Evolutionary conservation across 2,329 filamentous ascomycete genomes (phyloP), one percentile per base, ranked within the genome.

Genomic region (Penicillium sp.): DNA sequence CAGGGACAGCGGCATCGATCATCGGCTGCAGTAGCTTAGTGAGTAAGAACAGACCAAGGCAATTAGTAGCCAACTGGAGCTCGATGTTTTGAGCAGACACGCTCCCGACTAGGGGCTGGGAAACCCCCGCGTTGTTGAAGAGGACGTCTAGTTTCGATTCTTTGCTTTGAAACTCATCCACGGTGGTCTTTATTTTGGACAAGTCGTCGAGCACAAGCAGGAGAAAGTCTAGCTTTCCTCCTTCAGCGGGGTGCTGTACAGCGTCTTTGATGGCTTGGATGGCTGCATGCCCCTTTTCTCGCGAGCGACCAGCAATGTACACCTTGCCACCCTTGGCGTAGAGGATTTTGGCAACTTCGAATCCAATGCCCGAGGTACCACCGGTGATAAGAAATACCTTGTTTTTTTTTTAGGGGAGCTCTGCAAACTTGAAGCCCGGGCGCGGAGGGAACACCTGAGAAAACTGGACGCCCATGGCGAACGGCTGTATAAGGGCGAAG

Each of bases 251-350:
- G n/a, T n/a, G n/a, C n/a, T n/a, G n/a, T n/a, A n/a, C 30, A 52
- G 8, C 18, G 21, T 8, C 16, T 68, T 47, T 1, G 71, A 84
- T 78, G 3, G 66, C 60, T 8, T 69, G 64, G 43, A 6, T 40
- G 40, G 79, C 79, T 0, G 65, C 59, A 2, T 67, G 64, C 8
- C 72, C 79, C 58, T 79, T 80, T 16, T 72, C 65, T 35, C 71
- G 62, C 5, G 68, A 77, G 26, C 82, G 79, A 2, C 76, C 76
- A 4, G 80, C 80, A 26, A 83, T 65, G 65, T 83, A 85, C 20
- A 85, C 77, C 1, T 72, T 82, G 33, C 74, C 81, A 55, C 82
- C 80, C 30, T 74, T 75, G 9, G 70, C 66, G 66, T 85, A 85
- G 8, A 86, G 72, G 3, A 84, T 75, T 43, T 76, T 74, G 21